phyloP scores from a whole-genome alignment of 2,329 filamentous ascomycete species.

The Paecilomyces variotii region DNA sequence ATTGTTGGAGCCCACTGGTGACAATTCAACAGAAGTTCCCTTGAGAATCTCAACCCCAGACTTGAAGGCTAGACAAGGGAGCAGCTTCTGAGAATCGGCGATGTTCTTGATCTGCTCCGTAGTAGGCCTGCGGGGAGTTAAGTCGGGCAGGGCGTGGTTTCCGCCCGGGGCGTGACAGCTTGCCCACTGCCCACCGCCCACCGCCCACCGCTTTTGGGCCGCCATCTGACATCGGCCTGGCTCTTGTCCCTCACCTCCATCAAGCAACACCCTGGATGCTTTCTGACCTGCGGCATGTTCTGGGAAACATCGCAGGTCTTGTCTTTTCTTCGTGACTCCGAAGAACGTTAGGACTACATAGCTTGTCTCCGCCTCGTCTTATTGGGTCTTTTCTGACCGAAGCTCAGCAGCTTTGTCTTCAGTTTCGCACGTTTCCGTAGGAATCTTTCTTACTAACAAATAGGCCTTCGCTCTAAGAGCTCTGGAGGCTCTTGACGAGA shows the following conservation, averaged over 20 bases:
- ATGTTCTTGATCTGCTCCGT: not conserved
- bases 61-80: not conserved
- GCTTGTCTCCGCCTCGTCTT: not conserved
- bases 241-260: slow-evolving; percentile 7
- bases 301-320: not conserved
- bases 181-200: slow-evolving; percentile 8
- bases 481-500: not conserved
- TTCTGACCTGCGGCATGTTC: not conserved
- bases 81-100: not conserved
- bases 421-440: slow-evolving; percentile 9
- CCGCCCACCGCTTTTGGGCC: slow-evolving; percentile 13
- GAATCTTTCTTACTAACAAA: slow-evolving; percentile 11
- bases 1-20: slow-evolving; percentile 1
- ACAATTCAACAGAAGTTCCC: slow-evolving; percentile 1
- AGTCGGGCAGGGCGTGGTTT: not conserved
- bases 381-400: not conserved
- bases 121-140: not conserved
- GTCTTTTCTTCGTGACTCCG: not conserved
- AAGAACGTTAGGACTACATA: not conserved
- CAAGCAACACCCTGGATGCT: not conserved
- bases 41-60: slow-evolving; percentile 14
- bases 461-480: not conserved
- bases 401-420: slow-evolving; percentile 2
- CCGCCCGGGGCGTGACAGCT: not conserved
- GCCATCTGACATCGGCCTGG: slow-evolving; percentile 2